Evolutionary conservation across 495 filamentous ascomycete genomes (phyloP).

Genomic region (Zalerion maritima): DNA sequence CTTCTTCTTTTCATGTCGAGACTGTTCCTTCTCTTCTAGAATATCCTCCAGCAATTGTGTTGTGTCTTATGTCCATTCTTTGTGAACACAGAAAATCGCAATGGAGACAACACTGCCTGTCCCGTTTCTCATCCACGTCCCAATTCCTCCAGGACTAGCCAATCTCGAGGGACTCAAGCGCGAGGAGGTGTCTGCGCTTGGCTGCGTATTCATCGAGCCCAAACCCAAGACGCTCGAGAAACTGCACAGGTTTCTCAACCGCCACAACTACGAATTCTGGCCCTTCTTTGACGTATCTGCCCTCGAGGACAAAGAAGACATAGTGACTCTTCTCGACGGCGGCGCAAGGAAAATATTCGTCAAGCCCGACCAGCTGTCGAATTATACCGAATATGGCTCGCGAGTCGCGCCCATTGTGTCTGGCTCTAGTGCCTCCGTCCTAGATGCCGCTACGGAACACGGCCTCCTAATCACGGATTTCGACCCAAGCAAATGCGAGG

Average conservation of each 20-base stretch:
- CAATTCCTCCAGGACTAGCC: constrained; percentile 35
- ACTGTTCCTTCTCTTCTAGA: too few relatives aligned
- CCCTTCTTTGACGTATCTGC: constrained; percentile 64
- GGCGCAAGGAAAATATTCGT: constrained; percentile 85
- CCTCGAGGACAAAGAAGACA: constrained; percentile 50
- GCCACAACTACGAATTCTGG: constrained; percentile 49
- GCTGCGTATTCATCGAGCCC: constrained; percentile 57
- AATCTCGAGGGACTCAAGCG: constrained; percentile 40
- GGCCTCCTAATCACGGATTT: constrained; percentile 31
- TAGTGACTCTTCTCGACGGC: constrained; percentile 67
- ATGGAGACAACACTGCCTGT: constrained; percentile 43
- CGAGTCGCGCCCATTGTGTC: constrained; percentile 27
- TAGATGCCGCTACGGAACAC: constrained; percentile 21
- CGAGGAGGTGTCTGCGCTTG: constrained; percentile 65
- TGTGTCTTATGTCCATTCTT: too few relatives aligned
- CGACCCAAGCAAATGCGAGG: constrained; percentile 24
- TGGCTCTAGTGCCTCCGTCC: constrained; percentile 10
- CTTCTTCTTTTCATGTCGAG: too few relatives aligned
- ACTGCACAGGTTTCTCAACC: constrained; percentile 51
- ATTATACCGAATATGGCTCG: constrained; percentile 27
- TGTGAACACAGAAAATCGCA: constrained; percentile 5
- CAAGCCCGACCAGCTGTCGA: constrained; percentile 41
- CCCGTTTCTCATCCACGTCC: constrained; percentile 43
- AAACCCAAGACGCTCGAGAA: constrained; percentile 39
- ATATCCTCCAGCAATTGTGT: too few relatives aligned